Conservation (phyloP, 2,329 filamentous ascomycete genomes). For the Trichophyton schoenleinii region DNA sequence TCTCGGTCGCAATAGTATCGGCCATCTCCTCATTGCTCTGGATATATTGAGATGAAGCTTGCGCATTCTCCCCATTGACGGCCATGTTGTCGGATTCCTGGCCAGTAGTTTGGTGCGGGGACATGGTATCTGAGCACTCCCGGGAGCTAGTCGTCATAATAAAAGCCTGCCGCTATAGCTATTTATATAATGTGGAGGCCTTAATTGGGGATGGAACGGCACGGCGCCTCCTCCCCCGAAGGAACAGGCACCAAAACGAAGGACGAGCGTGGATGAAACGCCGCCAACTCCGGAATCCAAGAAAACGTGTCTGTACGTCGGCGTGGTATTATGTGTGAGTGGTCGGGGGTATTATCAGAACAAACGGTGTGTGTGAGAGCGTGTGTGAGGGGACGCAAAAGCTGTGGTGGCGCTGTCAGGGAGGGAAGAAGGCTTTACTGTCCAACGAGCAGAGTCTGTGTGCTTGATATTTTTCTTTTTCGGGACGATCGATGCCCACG, state of each 20-base stretch:
- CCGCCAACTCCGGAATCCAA: neutral
- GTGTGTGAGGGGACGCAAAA: neutral
- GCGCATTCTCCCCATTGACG: slow-evolving; percentile 5
- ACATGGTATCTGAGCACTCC: slow-evolving; percentile 26
- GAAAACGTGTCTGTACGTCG: slow-evolving; percentile 6
- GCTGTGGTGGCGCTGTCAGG: neutral
- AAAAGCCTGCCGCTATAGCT: slow-evolving; percentile 15
- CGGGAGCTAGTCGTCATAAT: slow-evolving; percentile 25
- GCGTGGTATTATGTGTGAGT: neutral
- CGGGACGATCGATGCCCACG: slow-evolving; percentile 14
- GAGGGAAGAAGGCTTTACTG: neutral
- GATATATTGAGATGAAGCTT: neutral
- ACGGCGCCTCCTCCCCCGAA: neutral
- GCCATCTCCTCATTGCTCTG: neutral
- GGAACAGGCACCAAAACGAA: neutral
- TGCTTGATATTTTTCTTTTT: neutral
- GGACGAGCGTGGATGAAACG: slow-evolving; percentile 3
- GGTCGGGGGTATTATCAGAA: neutral
- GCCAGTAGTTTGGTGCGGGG: slow-evolving; percentile 25
- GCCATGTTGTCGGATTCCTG: slow-evolving; percentile 17
- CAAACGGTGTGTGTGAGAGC: neutral
- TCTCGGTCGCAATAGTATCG: slow-evolving; percentile 47
- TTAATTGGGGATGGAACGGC: neutral
- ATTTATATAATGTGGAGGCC: neutral
- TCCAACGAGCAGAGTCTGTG: neutral